A percentile compares a stretch with the other conserved stretches of the same genome.
Evolutionary conservation across 2,329 filamentous ascomycete genomes (phyloP).

Genomic region (Penicillium rolfsii): DNA sequence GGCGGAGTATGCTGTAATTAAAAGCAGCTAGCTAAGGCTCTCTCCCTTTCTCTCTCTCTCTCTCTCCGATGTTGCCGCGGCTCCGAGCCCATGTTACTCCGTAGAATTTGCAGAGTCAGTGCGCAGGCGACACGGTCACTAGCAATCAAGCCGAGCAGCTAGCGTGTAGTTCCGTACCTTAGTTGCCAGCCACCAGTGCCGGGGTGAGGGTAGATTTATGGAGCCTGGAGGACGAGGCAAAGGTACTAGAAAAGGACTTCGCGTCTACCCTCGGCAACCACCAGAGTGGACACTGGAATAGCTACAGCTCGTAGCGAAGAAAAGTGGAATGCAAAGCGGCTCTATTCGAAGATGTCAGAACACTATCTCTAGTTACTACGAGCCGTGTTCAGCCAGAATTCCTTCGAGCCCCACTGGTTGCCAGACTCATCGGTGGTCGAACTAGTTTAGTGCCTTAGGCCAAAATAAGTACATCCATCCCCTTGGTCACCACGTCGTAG

Average conservation of each 20-base stretch:
- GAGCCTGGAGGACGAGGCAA: neutral
- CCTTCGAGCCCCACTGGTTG: too few relatives aligned
- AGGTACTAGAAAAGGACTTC: constrained; percentile 2
- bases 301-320: neutral
- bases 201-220: too few relatives aligned
- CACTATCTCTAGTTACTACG: too few relatives aligned
- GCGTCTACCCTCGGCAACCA: constrained; percentile 20
- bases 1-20: neutral
- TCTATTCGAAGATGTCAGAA: too few relatives aligned
- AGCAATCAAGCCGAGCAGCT: neutral
- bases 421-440: too few relatives aligned
- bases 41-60: neutral
- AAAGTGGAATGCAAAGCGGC: too few relatives aligned
- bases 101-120: neutral
- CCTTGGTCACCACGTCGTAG: too few relatives aligned
- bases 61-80: neutral
- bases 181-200: neutral
- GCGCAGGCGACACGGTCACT: neutral
- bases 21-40: neutral
- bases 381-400: too few relatives aligned
- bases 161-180: neutral
- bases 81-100: neutral
- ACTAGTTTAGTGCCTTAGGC: too few relatives aligned
- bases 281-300: neutral
- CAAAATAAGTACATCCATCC: too few relatives aligned